A percentile compares a stretch with the other conserved stretches of the same genome.
These are phyloP conservation scores for Metschnikowia rubicola DNA, from an alignment of 805 yeast species.

Conservation along the genomic window DNA sequence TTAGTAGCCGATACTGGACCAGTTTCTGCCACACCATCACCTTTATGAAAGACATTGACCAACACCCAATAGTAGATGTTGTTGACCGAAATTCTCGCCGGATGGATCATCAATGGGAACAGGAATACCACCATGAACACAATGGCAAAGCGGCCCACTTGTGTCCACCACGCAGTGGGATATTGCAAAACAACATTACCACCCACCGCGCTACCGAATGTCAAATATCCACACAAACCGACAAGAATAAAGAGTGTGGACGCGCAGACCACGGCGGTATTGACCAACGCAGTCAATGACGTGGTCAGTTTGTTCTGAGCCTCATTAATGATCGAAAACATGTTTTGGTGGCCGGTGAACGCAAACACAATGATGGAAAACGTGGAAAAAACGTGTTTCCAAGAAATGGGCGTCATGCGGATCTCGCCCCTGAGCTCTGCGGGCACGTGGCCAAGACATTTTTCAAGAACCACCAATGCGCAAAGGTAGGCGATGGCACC, in stretches of 20 bases:
- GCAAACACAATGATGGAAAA: conserved; percentile 94
- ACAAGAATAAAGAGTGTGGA: conserved; percentile 61
- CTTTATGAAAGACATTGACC: conserved; percentile 7
- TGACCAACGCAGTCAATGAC: conserved; percentile 46
- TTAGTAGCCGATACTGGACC: not conserved
- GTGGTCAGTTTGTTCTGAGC: conserved; percentile 52
- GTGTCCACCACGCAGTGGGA: conserved; percentile 55
- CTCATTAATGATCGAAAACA: conserved; percentile 87
- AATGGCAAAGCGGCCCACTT: conserved; percentile 77
- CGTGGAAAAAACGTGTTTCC: conserved; percentile 52
- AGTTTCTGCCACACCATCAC: not conserved
- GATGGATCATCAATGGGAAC: conserved; percentile 89
- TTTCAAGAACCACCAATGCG: conserved; percentile 71
- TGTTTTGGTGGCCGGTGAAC: conserved; percentile 93
- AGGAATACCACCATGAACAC: conserved; percentile 76
- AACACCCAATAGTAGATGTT: conserved; percentile 58
- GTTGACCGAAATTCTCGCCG: conserved; percentile 78
- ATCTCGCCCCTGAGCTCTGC: conserved; percentile 26
- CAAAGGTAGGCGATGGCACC: conserved; percentile 77
- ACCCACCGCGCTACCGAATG: conserved; percentile 61
- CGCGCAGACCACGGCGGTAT: conserved; percentile 57
- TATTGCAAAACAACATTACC: conserved; percentile 83
- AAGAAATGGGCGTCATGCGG: conserved; percentile 39
- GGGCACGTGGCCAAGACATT: conserved; percentile 52
- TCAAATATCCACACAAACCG: conserved; percentile 78